Evolutionary conservation across 345 rosid genomes (phyloP).

Genomic region (Arabidopsis suecica): DNA sequence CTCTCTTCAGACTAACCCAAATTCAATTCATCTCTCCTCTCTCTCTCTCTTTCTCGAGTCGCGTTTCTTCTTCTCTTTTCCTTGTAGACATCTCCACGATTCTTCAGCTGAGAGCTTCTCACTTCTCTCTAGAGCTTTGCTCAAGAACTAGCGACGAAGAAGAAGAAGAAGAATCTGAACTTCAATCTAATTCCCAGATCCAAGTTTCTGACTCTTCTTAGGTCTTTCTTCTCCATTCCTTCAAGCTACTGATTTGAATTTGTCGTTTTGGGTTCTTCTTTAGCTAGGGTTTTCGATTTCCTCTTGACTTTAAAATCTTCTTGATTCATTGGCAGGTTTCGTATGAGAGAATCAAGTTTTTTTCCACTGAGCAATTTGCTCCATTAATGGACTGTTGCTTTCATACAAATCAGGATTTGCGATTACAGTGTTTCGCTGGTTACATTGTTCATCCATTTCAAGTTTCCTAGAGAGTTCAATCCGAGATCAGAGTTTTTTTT

Average conservation of each 20-base stretch:
- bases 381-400: slow-evolving; percentile 62
- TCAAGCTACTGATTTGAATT: not conserved
- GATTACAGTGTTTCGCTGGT: slow-evolving; percentile 45
- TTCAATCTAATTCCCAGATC: slow-evolving; percentile 43
- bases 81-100: slow-evolving; percentile 18
- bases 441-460: slow-evolving; percentile 44
- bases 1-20: slow-evolving; percentile 37
- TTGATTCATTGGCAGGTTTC: slow-evolving; percentile 39
- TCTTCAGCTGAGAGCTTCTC: not conserved
- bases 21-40: slow-evolving; percentile 8
- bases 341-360: slow-evolving; percentile 11
- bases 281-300: slow-evolving; percentile 36
- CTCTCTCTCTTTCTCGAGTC: slow-evolving; percentile 25
- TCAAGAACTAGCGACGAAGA: slow-evolving; percentile 11
- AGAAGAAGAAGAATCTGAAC: slow-evolving; percentile 11
- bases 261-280: not conserved
- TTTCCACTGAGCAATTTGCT: slow-evolving; percentile 50
- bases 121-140: slow-evolving; percentile 10
- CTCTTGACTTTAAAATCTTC: not conserved
- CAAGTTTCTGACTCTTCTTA: slow-evolving; percentile 26
- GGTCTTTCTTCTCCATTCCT: slow-evolving; percentile 15
- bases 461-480: slow-evolving; percentile 14
- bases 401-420: slow-evolving; percentile 50
- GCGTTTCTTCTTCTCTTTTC: slow-evolving; percentile 25
- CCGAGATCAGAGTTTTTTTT: slow-evolving; percentile 13